Conservation (phyloP, 768 basidiomycete species). For the Dioszegia hungarica region DNA sequence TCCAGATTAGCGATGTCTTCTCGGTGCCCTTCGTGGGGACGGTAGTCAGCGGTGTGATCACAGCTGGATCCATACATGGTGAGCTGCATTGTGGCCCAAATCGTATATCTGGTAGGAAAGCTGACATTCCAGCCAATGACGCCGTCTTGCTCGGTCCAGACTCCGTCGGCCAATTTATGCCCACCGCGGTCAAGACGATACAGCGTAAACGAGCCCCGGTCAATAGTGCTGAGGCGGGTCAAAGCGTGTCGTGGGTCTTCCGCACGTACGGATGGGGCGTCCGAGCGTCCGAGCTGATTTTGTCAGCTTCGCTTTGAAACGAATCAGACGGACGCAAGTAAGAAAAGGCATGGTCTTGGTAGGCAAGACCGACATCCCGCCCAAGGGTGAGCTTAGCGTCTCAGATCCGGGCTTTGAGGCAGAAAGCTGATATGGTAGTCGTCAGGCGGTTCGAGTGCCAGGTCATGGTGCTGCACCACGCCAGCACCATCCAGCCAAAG, state of each 20-base stretch:
- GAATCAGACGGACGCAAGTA: slow-evolving; percentile 71
- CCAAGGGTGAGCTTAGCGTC: slow-evolving; percentile 58
- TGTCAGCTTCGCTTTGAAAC: slow-evolving; percentile 70
- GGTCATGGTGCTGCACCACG: slow-evolving; percentile 67
- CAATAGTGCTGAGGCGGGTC: slow-evolving; percentile 82
- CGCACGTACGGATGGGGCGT: too few species aligned
- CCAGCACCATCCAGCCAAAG: slow-evolving; percentile 72
- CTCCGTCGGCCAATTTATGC: slow-evolving; percentile 78
- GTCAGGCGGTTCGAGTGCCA: slow-evolving; percentile 85
- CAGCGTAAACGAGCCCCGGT: slow-evolving; percentile 91
- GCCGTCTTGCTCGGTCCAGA: slow-evolving; percentile 83
- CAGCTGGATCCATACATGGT: slow-evolving; percentile 39
- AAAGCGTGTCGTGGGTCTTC: slow-evolving; percentile 65
- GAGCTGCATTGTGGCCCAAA: slow-evolving; percentile 1
- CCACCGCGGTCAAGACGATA: slow-evolving; percentile 79
- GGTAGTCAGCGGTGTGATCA: slow-evolving; percentile 47
- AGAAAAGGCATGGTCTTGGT: slow-evolving; percentile 94
- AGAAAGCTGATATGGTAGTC: slow-evolving; percentile 54
- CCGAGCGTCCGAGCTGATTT: slow-evolving; percentile 1
- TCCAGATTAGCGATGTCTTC: slow-evolving; percentile 50
- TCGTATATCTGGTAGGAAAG: too few species aligned
- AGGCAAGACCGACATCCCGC: slow-evolving; percentile 69
- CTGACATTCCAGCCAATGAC: slow-evolving; percentile 61
- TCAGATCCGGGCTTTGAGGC: too few species aligned
- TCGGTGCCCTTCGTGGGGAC: slow-evolving; percentile 50